Conservation (phyloP, 2,329 filamentous ascomycete species). For the Fusarium annulatum region DNA sequence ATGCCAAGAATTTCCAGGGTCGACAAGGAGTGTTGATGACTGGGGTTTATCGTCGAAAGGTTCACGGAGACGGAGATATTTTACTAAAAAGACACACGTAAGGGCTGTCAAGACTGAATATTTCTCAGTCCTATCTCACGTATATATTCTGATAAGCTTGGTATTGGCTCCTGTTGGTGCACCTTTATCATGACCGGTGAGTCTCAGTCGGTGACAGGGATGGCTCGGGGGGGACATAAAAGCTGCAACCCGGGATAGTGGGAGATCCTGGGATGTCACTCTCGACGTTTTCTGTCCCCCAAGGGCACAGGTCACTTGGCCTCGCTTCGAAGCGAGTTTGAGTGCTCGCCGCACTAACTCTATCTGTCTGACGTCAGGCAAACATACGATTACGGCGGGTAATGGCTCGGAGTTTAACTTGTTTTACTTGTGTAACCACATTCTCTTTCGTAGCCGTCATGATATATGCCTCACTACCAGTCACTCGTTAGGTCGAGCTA, state of each 20-base stretch:
- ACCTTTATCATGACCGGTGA: background rate
- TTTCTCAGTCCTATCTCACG: background rate
- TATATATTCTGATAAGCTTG: background rate
- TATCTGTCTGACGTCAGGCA: background rate
- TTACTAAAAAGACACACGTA: too few relatives aligned
- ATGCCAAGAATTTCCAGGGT: background rate
- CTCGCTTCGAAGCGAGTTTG: background rate
- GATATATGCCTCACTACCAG: background rate
- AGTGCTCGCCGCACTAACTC: background rate
- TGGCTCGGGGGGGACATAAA: background rate
- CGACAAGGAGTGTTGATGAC: background rate
- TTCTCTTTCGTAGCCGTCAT: accelerated
- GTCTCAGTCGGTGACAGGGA: background rate
- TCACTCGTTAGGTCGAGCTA: background rate
- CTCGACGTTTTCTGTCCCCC: background rate
- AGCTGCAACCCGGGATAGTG: background rate
- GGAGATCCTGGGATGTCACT: accelerated
- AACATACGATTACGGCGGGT: background rate
- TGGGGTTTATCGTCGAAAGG: background rate
- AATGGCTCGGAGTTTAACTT: background rate
- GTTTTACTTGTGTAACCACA: background rate
- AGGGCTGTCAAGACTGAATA: background rate
- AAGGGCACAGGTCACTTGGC: background rate
- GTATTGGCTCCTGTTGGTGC: background rate
- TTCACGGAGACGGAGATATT: too few relatives aligned